Evolutionary conservation across 345 rosid genomes (phyloP), one percentile per base, ranked within the genome.

Genomic region (Clausena lansium): DNA sequence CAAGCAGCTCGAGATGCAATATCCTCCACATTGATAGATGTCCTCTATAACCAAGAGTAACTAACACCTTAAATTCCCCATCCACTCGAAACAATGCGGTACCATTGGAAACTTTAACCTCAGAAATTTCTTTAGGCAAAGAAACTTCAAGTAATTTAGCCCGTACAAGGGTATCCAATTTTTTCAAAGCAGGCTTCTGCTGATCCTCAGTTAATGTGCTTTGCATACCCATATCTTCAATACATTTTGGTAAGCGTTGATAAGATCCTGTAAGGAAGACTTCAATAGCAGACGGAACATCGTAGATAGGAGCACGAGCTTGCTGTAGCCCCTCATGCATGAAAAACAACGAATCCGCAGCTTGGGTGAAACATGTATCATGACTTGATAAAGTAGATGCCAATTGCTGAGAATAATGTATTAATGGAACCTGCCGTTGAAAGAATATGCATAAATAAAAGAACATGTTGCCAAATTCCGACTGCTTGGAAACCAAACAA

Each of bases 1-100:
- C 98, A 77, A 97, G 98, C 81, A 97, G 88, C 87, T 97, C 98
- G 84, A 97, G 81, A 87, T 91, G 96, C 87, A 97, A 81, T 85
- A 97, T 97, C 87, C 99, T 94, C 99, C 99, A 97, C 94, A 97
- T 81, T 27, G 97, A 84, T 61, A 91, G 78, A 80, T 93, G 94
- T 25, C 99, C 99, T 65, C 98, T 91, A 75, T 97, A 97, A 83
- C 98, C 99, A 84, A 97, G 99, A 83, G 99, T 97, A 81, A 91
- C 93, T 78, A 97, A 84, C 64, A 90, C 98, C 86, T 97, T 90
- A 83, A 97, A 97, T 81, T 97, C 98, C 78, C 99, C 98, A 59
- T 93, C 80, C 33, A 94, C 97, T 15, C 78, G 85, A 71, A 97
- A 87, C 81, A 87, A 45, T 24, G 94, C 94, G 0, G 98, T 93